phyloP scores from a whole-genome alignment of 129 eudicot species.

The Scalesia atractyloides region DNA sequence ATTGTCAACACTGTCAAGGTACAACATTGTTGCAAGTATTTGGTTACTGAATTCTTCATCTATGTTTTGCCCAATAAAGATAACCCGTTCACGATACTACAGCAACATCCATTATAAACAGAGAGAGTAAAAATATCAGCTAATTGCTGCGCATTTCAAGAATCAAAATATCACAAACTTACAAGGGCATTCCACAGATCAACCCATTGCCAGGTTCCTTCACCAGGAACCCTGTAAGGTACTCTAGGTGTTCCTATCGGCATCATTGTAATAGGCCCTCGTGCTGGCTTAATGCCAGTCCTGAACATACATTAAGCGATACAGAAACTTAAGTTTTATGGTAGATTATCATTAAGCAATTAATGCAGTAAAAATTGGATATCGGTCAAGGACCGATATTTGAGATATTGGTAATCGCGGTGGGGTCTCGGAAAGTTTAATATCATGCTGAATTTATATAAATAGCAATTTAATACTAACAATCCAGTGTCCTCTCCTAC shows the following conservation, averaged over 20 bases:
- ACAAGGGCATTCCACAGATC: slow-evolving; percentile 96
- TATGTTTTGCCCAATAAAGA: slow-evolving; percentile 70
- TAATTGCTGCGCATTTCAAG: background rate
- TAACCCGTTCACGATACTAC: slow-evolving; percentile 88
- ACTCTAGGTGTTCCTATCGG: slow-evolving; percentile 84
- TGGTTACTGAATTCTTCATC: slow-evolving; percentile 74
- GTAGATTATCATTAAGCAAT: too few species aligned
- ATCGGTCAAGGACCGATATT: too few species aligned
- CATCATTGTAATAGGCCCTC: slow-evolving; percentile 75
- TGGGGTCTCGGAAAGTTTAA: too few species aligned
- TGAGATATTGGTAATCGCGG: too few species aligned
- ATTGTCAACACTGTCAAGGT: slow-evolving; percentile 72
- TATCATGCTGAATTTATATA: too few species aligned
- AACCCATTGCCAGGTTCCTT: slow-evolving; percentile 79
- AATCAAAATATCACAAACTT: slow-evolving; percentile 24
- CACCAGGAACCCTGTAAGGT: slow-evolving; percentile 63
- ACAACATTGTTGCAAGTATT: slow-evolving; percentile 76
- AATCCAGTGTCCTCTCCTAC: too few species aligned
- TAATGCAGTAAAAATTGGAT: too few species aligned
- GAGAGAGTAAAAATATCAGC: background rate
- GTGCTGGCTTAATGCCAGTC: slow-evolving; percentile 50
- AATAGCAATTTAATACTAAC: too few species aligned
- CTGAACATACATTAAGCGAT: slow-evolving; percentile 37
- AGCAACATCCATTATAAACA: slow-evolving; percentile 14
- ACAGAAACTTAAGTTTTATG: background rate